phyloP scores from a whole-genome alignment of 495 filamentous ascomycete genomes.

The Podospora sp. region DNA sequence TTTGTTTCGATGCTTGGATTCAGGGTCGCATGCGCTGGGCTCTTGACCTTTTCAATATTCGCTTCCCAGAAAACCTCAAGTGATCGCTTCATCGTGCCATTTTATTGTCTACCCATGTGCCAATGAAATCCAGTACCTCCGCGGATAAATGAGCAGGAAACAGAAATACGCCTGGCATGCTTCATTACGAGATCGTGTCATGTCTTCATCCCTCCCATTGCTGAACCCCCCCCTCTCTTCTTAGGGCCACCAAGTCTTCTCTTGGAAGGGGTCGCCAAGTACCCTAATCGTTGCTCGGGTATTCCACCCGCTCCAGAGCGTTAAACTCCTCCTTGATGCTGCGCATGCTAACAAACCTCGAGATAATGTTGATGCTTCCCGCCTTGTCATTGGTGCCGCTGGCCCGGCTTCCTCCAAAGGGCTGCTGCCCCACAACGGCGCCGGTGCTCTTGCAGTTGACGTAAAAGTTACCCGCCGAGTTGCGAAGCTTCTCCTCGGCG shows the following conservation, averaged over 20 bases:
- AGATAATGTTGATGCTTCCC: slow-evolving; percentile 73
- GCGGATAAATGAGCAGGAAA: too few species aligned
- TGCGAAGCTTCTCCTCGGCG: slow-evolving; percentile 73
- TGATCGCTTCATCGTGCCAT: too few species aligned
- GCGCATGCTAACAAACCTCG: slow-evolving; percentile 78
- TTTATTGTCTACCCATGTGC: too few species aligned
- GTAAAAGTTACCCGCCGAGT: slow-evolving; percentile 87
- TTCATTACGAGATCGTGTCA: too few species aligned
- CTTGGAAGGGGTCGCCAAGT: too few species aligned
- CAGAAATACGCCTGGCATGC: too few species aligned
- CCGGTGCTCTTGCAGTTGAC: slow-evolving; percentile 93
- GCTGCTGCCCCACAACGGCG: slow-evolving; percentile 89
- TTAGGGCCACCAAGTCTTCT: too few species aligned
- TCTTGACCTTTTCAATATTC: background rate
- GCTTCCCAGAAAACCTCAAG: too few species aligned
- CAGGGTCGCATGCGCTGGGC: background rate
- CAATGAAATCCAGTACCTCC: too few species aligned
- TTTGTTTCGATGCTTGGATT: background rate
- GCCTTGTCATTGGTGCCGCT: slow-evolving; percentile 94
- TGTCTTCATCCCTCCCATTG: too few species aligned
- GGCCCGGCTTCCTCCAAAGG: slow-evolving; percentile 83
- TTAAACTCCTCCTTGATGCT: slow-evolving; percentile 91
- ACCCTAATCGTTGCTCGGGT: slow-evolving; percentile 73
- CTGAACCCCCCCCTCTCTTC: too few species aligned
- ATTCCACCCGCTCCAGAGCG: slow-evolving; percentile 66